A percentile compares a stretch with the other conserved stretches of the same genome.
Evolutionary conservation across 2,329 filamentous ascomycete species (phyloP).

Genomic region (Arthrobotrys iridis): DNA sequence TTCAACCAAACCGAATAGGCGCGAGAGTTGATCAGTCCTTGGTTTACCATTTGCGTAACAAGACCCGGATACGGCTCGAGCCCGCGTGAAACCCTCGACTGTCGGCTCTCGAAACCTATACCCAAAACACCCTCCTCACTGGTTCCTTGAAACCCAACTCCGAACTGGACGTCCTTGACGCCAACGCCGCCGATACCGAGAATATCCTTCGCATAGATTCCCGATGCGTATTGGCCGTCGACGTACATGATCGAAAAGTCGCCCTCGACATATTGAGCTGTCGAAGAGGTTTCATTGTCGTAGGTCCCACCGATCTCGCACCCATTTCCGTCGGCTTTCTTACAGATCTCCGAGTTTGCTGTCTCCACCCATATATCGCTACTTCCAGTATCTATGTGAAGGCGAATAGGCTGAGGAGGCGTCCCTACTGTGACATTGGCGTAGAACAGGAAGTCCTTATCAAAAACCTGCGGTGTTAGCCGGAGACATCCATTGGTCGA

Average conservation of each 20-base stretch:
- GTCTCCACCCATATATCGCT: constrained; percentile 70
- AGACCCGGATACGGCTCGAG: constrained; percentile 69
- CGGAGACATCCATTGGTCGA: constrained; percentile 12
- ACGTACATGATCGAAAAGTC: constrained; percentile 62
- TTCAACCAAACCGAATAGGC: constrained; percentile 76
- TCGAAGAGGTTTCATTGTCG: constrained; percentile 54
- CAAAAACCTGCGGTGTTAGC: constrained; percentile 22
- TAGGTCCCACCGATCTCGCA: constrained; percentile 56
- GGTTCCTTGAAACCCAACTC: constrained; percentile 60
- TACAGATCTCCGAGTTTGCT: constrained; percentile 55
- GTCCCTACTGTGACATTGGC: constrained; percentile 70
- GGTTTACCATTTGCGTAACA: constrained; percentile 71
- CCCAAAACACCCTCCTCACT: constrained; percentile 69
- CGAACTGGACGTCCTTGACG: constrained; percentile 61
- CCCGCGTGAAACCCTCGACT: constrained; percentile 56
- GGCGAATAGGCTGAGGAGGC: constrained; percentile 67
- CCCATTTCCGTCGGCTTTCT: constrained; percentile 11
- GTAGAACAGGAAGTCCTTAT: constrained; percentile 64
- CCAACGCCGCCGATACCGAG: constrained; percentile 60
- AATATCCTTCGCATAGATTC: constrained; percentile 61
- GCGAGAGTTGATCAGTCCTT: constrained; percentile 71
- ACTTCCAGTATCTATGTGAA: constrained; percentile 72
- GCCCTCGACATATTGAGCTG: constrained; percentile 55
- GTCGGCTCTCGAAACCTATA: constrained; percentile 61
- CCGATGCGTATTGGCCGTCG: constrained; percentile 60